These are phyloP conservation scores for Ophiostoma sp. DNA, from an alignment of 2,329 filamentous ascomycete species.

Conservation along the genomic window DNA sequence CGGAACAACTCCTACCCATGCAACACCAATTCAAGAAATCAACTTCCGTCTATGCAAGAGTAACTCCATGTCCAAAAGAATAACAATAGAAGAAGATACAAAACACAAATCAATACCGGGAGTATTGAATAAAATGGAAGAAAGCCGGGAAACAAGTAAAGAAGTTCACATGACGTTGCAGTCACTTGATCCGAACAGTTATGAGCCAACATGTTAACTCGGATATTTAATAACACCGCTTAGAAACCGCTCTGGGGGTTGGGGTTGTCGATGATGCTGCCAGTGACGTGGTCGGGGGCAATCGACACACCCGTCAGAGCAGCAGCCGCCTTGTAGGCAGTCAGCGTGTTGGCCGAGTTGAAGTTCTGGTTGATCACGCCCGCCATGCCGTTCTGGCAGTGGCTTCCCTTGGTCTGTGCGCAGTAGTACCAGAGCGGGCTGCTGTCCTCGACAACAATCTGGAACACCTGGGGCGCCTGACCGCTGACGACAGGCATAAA, in stretches of 20 bases:
- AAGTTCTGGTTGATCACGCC: constrained; percentile 43
- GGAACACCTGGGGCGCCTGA: constrained; percentile 42
- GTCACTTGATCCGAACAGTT: neutral
- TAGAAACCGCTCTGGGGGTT: constrained; percentile 40
- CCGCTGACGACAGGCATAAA: constrained; percentile 37
- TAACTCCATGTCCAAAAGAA: neutral
- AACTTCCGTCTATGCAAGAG: neutral
- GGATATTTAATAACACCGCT: neutral
- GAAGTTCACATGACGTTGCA: neutral
- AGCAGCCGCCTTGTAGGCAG: constrained; percentile 37
- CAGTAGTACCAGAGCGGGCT: constrained; percentile 30
- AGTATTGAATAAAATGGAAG: neutral
- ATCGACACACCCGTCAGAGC: constrained; percentile 33
- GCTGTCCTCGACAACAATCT: constrained; percentile 40
- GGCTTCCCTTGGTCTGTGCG: constrained; percentile 27
- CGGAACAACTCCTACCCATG: neutral
- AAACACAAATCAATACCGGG: neutral
- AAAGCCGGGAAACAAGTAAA: neutral
- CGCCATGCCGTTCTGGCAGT: constrained; percentile 16
- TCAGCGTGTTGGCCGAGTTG: constrained; percentile 36
- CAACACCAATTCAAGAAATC: neutral
- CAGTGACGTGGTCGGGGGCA: constrained; percentile 36
- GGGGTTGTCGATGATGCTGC: constrained; percentile 39
- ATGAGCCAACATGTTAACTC: too few relatives aligned
- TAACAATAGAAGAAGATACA: neutral